Evolutionary conservation across 345 rosid species (phyloP).

Genomic region (Acer campestre): DNA sequence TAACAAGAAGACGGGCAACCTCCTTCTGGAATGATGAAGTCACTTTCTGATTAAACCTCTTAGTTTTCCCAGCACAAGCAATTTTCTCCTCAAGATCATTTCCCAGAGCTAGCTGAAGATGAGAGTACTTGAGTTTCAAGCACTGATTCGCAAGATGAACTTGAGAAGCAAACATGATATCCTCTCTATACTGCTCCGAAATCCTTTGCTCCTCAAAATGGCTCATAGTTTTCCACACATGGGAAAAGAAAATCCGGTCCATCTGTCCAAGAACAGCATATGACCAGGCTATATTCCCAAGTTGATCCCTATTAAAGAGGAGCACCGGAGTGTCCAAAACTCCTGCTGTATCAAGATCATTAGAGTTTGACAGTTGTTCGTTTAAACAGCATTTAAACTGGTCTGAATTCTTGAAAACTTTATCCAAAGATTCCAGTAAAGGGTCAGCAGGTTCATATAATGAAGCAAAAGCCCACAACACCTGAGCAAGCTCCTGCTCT

Average conservation of each 20-base stretch:
- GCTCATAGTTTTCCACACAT: slow-evolving; percentile 61
- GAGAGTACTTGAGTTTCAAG: slow-evolving; percentile 81
- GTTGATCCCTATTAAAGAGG: slow-evolving; percentile 75
- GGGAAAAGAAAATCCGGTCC: slow-evolving; percentile 67
- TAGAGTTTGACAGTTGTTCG: slow-evolving; percentile 16
- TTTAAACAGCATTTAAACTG: slow-evolving; percentile 54
- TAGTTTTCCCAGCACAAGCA: slow-evolving; percentile 67
- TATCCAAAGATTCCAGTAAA: slow-evolving; percentile 70
- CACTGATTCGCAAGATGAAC: slow-evolving; percentile 83
- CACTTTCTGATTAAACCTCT: slow-evolving; percentile 79
- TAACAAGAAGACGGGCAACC: slow-evolving; percentile 77
- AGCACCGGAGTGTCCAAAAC: slow-evolving; percentile 46
- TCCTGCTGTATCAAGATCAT: slow-evolving; percentile 29
- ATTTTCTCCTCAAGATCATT: slow-evolving; percentile 67
- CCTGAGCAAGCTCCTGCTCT: slow-evolving; percentile 88
- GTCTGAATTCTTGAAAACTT: slow-evolving; percentile 44
- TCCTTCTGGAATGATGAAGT: slow-evolving; percentile 93
- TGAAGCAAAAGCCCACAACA: slow-evolving; percentile 94
- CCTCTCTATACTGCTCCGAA: slow-evolving; percentile 88
- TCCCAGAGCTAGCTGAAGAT: slow-evolving; percentile 61
- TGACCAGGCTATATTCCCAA: slow-evolving; percentile 96
- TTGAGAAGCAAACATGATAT: slow-evolving; percentile 89
- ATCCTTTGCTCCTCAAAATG: slow-evolving; percentile 72
- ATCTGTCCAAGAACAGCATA: slow-evolving; percentile 84
- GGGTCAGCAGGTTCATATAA: slow-evolving; percentile 68